phyloP scores from a whole-genome alignment of 805 yeast species.

The Danielozyma ontarioensis region DNA sequence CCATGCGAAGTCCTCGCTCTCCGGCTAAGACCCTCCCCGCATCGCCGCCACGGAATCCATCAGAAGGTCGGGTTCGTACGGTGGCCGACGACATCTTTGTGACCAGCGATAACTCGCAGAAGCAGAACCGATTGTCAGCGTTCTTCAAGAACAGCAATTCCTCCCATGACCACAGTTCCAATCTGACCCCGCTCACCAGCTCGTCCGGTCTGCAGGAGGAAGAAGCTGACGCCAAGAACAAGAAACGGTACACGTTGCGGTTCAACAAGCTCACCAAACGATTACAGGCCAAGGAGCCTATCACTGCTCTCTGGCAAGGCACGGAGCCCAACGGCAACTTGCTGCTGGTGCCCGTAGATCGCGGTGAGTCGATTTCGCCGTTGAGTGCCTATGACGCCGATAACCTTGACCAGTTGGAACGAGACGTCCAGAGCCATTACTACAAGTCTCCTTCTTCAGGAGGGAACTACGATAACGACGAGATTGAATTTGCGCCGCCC shows the following conservation, averaged over 20 bases:
- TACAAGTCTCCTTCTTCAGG: not conserved
- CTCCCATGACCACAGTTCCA: too few relatives aligned
- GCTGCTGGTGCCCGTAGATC: not conserved
- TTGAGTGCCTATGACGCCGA: slow-evolving; percentile 13
- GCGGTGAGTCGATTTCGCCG: slow-evolving; percentile 11
- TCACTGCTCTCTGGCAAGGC: slow-evolving; percentile 19
- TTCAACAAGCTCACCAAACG: slow-evolving; percentile 27
- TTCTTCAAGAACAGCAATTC: not conserved
- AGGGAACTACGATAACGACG: slow-evolving; percentile 8
- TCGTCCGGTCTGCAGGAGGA: not conserved
- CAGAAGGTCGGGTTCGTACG: not conserved
- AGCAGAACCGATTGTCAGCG: not conserved
- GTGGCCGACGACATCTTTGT: slow-evolving; percentile 9
- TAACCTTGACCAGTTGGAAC: slow-evolving; percentile 4
- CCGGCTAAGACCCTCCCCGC: slow-evolving; percentile 8
- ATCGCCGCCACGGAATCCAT: slow-evolving; percentile 1
- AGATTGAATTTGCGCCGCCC: slow-evolving; percentile 10
- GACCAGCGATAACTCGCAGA: not conserved
- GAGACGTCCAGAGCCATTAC: slow-evolving; percentile 3
- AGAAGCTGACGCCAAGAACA: slow-evolving; percentile 8
- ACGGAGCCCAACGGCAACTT: not conserved
- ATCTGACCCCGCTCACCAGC: slow-evolving; percentile 5
- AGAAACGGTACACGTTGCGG: slow-evolving; percentile 19
- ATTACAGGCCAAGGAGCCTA: slow-evolving; percentile 31
- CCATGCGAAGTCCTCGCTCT: slow-evolving; percentile 7